Conservation (phyloP, 176 grass and related monocot species). For the Thalia dealbata region DNA sequence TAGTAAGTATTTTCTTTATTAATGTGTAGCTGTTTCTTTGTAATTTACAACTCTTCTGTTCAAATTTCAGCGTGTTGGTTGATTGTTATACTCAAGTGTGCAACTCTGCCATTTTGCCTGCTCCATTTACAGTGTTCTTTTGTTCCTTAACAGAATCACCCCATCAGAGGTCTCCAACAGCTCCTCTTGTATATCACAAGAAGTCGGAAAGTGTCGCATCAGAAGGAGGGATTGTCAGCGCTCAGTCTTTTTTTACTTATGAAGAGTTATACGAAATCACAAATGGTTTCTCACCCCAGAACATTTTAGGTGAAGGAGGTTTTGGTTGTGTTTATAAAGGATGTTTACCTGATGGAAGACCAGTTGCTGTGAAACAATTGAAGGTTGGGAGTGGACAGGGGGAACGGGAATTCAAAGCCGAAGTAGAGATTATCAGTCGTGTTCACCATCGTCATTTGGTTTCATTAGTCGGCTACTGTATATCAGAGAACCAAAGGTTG, state of each 20-base stretch:
- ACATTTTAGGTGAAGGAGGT: slow-evolving; percentile 33
- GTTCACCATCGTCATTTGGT: slow-evolving; percentile 36
- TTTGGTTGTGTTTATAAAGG: slow-evolving; percentile 37
- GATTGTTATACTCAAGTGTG: not conserved
- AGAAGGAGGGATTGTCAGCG: slow-evolving; percentile 52
- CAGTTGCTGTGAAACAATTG: slow-evolving; percentile 24
- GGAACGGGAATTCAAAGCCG: slow-evolving; percentile 26
- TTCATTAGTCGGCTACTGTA: slow-evolving; percentile 22
- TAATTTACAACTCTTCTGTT: not conserved
- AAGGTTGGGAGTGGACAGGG: slow-evolving; percentile 23
- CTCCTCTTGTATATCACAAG: slow-evolving; percentile 39
- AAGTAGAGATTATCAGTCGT: slow-evolving; percentile 32
- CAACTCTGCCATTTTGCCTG: not conserved
- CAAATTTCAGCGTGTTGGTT: too few species aligned
- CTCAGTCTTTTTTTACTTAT: slow-evolving; percentile 29
- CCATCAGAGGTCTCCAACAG: slow-evolving; percentile 17
- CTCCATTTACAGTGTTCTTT: not conserved
- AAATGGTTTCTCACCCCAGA: slow-evolving; percentile 23
- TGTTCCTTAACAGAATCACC: slow-evolving; percentile 27
- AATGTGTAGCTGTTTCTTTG: not conserved
- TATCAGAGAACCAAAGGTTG: slow-evolving; percentile 20
- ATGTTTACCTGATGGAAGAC: slow-evolving; percentile 12
- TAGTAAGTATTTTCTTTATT: not conserved
- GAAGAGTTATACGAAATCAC: slow-evolving; percentile 24
- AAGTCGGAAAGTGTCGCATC: slow-evolving; percentile 38